These are phyloP conservation scores for Strigomonas oncopelti DNA, from an alignment of 208 protist genomes.

Conservation along the genomic window DNA sequence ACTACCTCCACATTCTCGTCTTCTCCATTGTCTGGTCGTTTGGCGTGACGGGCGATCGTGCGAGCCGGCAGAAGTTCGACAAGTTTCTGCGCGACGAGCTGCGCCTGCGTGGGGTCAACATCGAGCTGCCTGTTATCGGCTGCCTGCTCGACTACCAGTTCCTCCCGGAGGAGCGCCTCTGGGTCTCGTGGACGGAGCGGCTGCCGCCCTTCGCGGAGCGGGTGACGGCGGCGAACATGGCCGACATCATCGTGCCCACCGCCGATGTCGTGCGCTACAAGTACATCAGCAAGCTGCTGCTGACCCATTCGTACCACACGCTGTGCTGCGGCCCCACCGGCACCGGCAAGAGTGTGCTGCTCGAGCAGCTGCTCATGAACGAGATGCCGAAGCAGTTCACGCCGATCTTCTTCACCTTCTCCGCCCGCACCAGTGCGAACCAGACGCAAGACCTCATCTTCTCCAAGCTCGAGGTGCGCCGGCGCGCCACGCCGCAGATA, in stretches of 20 bases:
- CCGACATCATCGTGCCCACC: conserved; percentile 97
- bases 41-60: conserved; percentile 91
- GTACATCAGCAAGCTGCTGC: conserved; percentile 90
- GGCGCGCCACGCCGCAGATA: conserved; percentile 91
- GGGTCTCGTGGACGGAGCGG: conserved; percentile 93
- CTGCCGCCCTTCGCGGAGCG: conserved; percentile 74
- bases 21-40: conserved; percentile 97
- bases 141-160: conserved; percentile 95
- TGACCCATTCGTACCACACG: conserved; percentile 88
- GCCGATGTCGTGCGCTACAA: conserved; percentile 96
- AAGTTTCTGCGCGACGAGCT: conserved; percentile 88
- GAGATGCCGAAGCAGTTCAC: conserved; percentile 93
- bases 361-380: conserved; percentile 92
- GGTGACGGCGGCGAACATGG: conserved; percentile 87
- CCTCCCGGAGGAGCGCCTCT: conserved; percentile 82
- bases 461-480: conserved; percentile 95
- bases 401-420: conserved; percentile 97
- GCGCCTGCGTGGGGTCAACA: conserved; percentile 47
- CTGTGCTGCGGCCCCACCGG: conserved; percentile 97
- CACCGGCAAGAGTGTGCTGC: conserved; percentile 96
- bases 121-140: conserved; percentile 88
- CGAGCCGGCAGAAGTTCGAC: conserved; percentile 92
- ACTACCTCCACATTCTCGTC: conserved; percentile 91
- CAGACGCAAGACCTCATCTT: conserved; percentile 98
- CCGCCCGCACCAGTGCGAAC: conserved; percentile 96